Evolutionary conservation across 2,329 filamentous ascomycete species (phyloP), one percentile per base, ranked within the genome.

Genomic region (Pseudogymnoascus sp.): DNA sequence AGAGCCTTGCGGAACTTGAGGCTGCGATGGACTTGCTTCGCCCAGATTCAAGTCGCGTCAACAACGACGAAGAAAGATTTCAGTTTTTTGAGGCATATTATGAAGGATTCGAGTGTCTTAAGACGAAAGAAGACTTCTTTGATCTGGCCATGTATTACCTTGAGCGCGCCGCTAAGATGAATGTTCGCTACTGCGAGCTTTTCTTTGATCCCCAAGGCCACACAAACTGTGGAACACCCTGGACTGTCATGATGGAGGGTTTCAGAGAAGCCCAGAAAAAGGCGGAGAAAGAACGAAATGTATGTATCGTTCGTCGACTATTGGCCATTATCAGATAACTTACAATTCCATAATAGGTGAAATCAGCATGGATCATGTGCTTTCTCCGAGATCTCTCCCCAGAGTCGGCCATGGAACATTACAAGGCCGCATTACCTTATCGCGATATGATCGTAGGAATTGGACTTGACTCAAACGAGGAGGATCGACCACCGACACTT

Each of bases 201-300:
- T 92, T 91, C 77, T 92, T 92, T 76, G 89, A 92, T 73, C 88
- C 89, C 1, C 89, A 92, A 75, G 88, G 85, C 1, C 90, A 92
- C 75, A 81, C 84, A 4, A 77, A 77, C 19, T 81, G 88, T 16
- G 86, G 86, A 4, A 76, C 92, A 3, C 68, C 78, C 2, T 86
- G 89, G 70, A 77, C 81, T 21, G 85, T 82, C 2, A 80, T 92
- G 21, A 79, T 91, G 16, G 73, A 74, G 2, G 90, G 89, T 0
- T 86, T 90, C 70, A 77, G 76, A 0, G 78, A 79, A 2, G 89
- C 87, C 1, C 81, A 85, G 68, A 69, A 75, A 62, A 80, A 83
- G 23, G 89, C 88, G 1, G 78, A 83, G 69, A 73, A 71, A 36
- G 82, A 88, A 66, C 76, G 90, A 5, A 83, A 81, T 41, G 82